Evolutionary conservation across 805 yeast genomes (phyloP), one percentile per base, ranked within the genome.

Genomic region (Candida tibetensis): DNA sequence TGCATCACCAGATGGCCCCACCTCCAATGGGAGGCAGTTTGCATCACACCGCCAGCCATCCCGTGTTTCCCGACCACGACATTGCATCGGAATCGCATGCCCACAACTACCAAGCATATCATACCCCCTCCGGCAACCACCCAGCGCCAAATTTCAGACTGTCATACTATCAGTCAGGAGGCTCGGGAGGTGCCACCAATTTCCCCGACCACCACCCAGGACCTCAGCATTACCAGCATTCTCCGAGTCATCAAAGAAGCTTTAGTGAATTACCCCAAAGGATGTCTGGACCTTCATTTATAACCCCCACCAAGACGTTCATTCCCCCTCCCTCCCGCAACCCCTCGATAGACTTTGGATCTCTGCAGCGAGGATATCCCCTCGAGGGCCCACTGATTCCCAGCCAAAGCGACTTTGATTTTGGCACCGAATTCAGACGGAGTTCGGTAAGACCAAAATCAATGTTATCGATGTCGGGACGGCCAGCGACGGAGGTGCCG

Each of bases 391-490:
- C 25, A 7, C 25, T 7, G 9, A 21, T 21, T 14, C 16, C 30
- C 8, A 13, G 30, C 30, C 14, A 16, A 25, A 7, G 9, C 8
- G 37, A 34, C 4, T 29, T 29, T 17, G 39, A 36, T 5, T 15
- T 22, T 6, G 18, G 25, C 14, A 16, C 19, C 15, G 36, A 16
- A 9, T 10, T 18, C 28, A 9, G 31, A 15, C 31, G 32, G 13
- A 8, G n/a, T 12, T 5, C 9, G 16, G n/a, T 21, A 18, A 16
- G 36, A 5, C 45, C 30, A 32, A 34, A n/a, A 17, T 42, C 36
- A 17, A 39, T 36, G 43, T 41, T 21, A 26, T 39, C 23, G 22
- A 7, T 21, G 6, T 17, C 19, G 16, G 9, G 34, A 13, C 9
- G 34, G 4, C 26, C 34, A 4, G 8, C 17, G 12, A 16, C 10